Evolutionary conservation across 2,329 filamentous ascomycete species (phyloP).

Genomic region (Periconia macrospinosa): DNA sequence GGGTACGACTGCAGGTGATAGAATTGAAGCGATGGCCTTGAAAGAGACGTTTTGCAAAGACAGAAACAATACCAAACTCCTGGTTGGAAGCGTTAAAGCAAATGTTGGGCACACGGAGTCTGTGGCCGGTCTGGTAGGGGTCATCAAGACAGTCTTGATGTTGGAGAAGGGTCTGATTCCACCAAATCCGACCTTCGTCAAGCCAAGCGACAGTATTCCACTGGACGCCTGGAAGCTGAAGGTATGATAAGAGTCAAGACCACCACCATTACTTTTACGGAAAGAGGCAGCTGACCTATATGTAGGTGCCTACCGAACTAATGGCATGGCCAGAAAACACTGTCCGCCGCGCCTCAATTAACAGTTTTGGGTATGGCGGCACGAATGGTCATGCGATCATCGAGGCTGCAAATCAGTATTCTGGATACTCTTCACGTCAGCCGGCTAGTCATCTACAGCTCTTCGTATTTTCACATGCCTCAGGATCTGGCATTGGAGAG

Average conservation of each 20-base stretch:
- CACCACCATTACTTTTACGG: too few species aligned
- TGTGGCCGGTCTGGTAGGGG: constrained; percentile 34
- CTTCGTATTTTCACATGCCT: background rate
- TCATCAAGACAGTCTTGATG: constrained; percentile 41
- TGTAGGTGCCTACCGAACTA: background rate
- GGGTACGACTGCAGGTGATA: constrained; percentile 56
- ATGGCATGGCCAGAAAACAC: constrained; percentile 12
- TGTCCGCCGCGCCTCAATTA: constrained; percentile 8
- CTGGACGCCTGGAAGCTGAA: constrained; percentile 3
- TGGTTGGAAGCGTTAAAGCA: constrained; percentile 22
- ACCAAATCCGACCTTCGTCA: constrained; percentile 15
- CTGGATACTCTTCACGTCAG: too few species aligned
- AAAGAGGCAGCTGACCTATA: too few species aligned
- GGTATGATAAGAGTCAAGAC: background rate
- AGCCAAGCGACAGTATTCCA: constrained; percentile 10
- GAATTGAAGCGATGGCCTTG: constrained; percentile 16
- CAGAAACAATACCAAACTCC: background rate
- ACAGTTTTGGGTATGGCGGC: constrained; percentile 24
- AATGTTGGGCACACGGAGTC: constrained; percentile 46
- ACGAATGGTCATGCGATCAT: constrained; percentile 23
- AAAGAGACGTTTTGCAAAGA: constrained; percentile 5
- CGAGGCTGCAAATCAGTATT: constrained; percentile 9
- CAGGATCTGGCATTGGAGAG: background rate
- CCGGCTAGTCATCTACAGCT: background rate
- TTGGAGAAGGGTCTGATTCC: constrained; percentile 40